Conservation (phyloP, 1,284 basidiomycete genomes). For the Serendipita sp. region DNA sequence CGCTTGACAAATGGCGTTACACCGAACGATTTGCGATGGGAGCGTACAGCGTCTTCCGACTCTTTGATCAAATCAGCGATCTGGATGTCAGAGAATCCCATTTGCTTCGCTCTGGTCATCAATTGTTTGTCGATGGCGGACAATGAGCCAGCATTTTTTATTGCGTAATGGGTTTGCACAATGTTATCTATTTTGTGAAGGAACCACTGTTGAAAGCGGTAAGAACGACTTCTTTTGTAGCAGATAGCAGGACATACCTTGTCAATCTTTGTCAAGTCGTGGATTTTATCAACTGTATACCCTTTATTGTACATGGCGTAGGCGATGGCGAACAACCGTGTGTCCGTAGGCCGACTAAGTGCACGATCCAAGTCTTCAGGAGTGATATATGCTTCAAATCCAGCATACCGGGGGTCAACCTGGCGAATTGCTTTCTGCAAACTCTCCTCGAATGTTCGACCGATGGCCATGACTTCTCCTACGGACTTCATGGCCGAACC, state of each 20-base stretch:
- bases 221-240: slow-evolving; percentile 11
- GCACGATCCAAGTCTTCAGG: slow-evolving; percentile 76
- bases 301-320: slow-evolving; percentile 92
- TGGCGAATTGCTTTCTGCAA: slow-evolving; percentile 98
- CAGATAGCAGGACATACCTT: slow-evolving; percentile 35
- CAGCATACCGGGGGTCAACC: slow-evolving; percentile 73
- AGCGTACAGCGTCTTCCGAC: slow-evolving; percentile 68
- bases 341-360: slow-evolving; percentile 69
- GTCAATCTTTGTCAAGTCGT: slow-evolving; percentile 95
- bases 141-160: slow-evolving; percentile 57
- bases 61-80: slow-evolving; percentile 64
- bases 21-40: slow-evolving; percentile 70
- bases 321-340: slow-evolving; percentile 91
- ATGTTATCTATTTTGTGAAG: slow-evolving; percentile 98
- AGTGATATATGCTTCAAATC: slow-evolving; percentile 65
- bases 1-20: slow-evolving; percentile 98
- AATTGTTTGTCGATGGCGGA: slow-evolving; percentile 53
- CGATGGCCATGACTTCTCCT: slow-evolving; percentile 99
- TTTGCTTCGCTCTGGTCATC: slow-evolving; percentile 71
- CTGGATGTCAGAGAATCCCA: slow-evolving; percentile 91
- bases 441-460: slow-evolving; percentile 96
- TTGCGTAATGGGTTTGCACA: slow-evolving; percentile 63
- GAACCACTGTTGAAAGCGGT: slow-evolving; percentile 61
- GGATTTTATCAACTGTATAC: slow-evolving; percentile 81
- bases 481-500: slow-evolving; percentile 99